Conservation (phyloP, 2,329 filamentous ascomycete genomes). For the Hymenoscyphus albidus region DNA sequence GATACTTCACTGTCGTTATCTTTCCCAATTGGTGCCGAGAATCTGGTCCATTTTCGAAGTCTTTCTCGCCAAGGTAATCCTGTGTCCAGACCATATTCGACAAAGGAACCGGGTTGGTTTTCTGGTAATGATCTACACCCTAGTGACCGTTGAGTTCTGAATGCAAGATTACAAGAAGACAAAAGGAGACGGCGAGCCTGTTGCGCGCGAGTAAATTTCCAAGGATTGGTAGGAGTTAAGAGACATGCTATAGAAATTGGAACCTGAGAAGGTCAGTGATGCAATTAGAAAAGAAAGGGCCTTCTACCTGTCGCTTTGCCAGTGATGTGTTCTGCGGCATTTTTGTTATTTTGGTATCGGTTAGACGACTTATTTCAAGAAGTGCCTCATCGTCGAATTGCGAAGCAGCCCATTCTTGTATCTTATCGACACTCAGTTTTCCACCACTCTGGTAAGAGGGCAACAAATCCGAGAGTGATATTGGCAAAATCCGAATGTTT, state of each 20-base stretch:
- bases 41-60: slow-evolving; percentile 31
- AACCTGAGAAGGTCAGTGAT: slow-evolving; percentile 13
- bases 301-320: neutral
- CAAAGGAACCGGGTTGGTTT: slow-evolving; percentile 17
- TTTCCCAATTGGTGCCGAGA: slow-evolving; percentile 26
- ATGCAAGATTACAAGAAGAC: slow-evolving; percentile 18
- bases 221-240: slow-evolving; percentile 2
- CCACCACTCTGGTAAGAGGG: slow-evolving; percentile 3
- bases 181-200: slow-evolving; percentile 28
- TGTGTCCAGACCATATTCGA: slow-evolving; percentile 18
- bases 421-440: neutral
- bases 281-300: neutral
- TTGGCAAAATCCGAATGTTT: slow-evolving; percentile 17
- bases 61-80: slow-evolving; percentile 31
- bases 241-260: slow-evolving; percentile 13
- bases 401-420: slow-evolving; percentile 12
- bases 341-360: slow-evolving; percentile 26
- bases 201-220: slow-evolving; percentile 20
- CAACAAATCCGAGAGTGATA: slow-evolving; percentile 23
- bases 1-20: neutral
- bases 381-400: slow-evolving; percentile 18
- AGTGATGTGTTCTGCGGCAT: slow-evolving; percentile 2
- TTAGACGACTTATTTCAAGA: slow-evolving; percentile 25
- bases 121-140: slow-evolving; percentile 15
- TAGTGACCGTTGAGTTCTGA: slow-evolving; percentile 19